These are phyloP conservation scores for Ogataea trehalophila DNA, from an alignment of 805 yeast species.

Conservation along the genomic window DNA sequence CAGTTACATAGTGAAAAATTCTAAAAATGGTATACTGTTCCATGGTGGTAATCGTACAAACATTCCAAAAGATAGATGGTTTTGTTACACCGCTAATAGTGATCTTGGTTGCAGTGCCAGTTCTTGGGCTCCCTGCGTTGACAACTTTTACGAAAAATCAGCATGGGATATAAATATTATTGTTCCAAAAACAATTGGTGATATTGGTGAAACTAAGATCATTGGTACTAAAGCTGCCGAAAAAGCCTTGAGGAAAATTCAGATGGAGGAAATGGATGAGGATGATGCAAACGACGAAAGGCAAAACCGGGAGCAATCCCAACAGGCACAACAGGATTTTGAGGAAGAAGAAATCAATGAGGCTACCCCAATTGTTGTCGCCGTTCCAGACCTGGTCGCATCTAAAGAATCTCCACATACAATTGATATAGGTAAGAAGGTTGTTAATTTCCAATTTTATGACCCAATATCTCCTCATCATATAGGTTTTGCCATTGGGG, in stretches of 20 bases:
- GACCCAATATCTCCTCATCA: conserved; percentile 92
- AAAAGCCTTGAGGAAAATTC: conserved; percentile 22
- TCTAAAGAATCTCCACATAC: conserved; percentile 72
- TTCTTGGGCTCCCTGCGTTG: conserved; percentile 98
- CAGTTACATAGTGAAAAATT: conserved; percentile 58
- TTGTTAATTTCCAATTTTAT: conserved; percentile 70
- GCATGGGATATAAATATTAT: conserved; percentile 91
- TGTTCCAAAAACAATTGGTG: conserved; percentile 74
- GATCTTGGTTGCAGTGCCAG: conserved; percentile 79
- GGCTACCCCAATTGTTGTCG: conserved; percentile 50
- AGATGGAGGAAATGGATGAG: conserved; percentile 29
- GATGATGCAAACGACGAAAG: conserved; percentile 29
- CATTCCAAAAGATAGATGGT: conserved; percentile 54
- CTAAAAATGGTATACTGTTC: conserved; percentile 72
- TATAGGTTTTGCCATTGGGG: conserved; percentile 91
- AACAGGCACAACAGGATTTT: conserved; percentile 34
- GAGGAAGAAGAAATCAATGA: conserved; percentile 44
- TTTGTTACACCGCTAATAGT: conserved; percentile 78
- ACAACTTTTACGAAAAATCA: conserved; percentile 78
- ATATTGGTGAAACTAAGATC: conserved; percentile 49
- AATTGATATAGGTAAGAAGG: conserved; percentile 66
- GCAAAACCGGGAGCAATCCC: conserved; percentile 3
- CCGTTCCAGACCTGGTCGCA: conserved; percentile 65
- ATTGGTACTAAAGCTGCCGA: conserved; percentile 37
- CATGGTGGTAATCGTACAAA: conserved; percentile 53